phyloP scores from a whole-genome alignment of 441 rosid species.

The Raphanus hybrid region DNA sequence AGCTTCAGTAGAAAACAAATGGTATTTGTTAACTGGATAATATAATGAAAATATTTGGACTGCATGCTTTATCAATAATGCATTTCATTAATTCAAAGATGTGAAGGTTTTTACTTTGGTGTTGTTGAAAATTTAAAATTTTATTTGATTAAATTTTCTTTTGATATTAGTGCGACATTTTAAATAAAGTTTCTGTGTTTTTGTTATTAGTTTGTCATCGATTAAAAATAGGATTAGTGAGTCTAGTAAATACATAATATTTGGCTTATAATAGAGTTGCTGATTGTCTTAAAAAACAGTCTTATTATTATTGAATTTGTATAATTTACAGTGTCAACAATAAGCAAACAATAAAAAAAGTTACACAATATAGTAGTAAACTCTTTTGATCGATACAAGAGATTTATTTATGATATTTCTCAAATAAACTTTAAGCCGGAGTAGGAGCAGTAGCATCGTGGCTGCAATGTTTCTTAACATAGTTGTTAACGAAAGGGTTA shows the following conservation, averaged over 20 bases:
- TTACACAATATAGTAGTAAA: too few relatives aligned
- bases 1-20: neutral
- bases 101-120: neutral
- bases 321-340: too few relatives aligned
- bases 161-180: neutral
- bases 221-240: neutral
- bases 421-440: too few relatives aligned
- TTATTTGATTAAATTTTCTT: neutral
- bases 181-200: neutral
- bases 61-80: neutral
- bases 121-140: neutral
- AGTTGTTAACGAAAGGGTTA: too few relatives aligned
- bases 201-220: neutral
- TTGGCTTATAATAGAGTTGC: neutral
- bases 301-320: too few relatives aligned
- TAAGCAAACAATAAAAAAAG: too few relatives aligned
- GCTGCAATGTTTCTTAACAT: too few relatives aligned
- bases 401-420: too few relatives aligned
- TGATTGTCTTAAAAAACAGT: too few relatives aligned
- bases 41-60: neutral
- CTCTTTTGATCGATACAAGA: too few relatives aligned
- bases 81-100: neutral
- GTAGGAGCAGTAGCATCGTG: too few relatives aligned
- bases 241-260: neutral
- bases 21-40: neutral